Evolutionary conservation across 768 basidiomycete genomes (phyloP).

Genomic region (Leucocoprinus leucothites): DNA sequence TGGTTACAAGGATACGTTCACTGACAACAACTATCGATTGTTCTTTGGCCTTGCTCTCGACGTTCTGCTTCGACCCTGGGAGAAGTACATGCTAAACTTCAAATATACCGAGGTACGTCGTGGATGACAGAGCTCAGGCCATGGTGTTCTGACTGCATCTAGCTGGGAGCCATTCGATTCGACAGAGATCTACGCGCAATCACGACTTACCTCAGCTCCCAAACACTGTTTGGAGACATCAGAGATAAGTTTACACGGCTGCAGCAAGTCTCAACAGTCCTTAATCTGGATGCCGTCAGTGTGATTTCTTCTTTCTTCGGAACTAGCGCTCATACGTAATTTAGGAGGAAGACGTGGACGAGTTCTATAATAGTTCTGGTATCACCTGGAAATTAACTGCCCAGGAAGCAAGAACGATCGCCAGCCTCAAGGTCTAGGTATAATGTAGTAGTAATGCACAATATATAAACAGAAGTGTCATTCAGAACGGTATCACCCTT

Average conservation of each 20-base stretch:
- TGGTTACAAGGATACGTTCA: slow-evolving; percentile 86
- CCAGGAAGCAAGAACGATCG: slow-evolving; percentile 72
- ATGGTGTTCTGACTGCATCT: slow-evolving; percentile 4
- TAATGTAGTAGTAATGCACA: slow-evolving; percentile 3
- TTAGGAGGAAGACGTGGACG: slow-evolving; percentile 92
- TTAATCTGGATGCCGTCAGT: slow-evolving; percentile 82
- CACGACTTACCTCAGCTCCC: slow-evolving; percentile 78
- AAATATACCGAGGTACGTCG: slow-evolving; percentile 80
- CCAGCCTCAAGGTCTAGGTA: slow-evolving; percentile 49
- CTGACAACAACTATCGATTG: slow-evolving; percentile 81
- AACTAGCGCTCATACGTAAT: slow-evolving; percentile 6
- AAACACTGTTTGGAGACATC: slow-evolving; percentile 86
- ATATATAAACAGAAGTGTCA: slow-evolving; percentile 7
- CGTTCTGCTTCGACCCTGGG: slow-evolving; percentile 91
- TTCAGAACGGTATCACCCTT: slow-evolving; percentile 39
- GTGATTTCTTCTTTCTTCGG: background rate
- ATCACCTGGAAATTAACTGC: slow-evolving; percentile 83
- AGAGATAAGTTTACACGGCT: slow-evolving; percentile 89
- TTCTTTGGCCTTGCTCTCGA: slow-evolving; percentile 87
- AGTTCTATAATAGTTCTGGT: slow-evolving; percentile 92
- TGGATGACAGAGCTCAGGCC: background rate
- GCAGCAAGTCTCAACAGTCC: slow-evolving; percentile 88
- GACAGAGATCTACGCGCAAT: slow-evolving; percentile 89
- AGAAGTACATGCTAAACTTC: slow-evolving; percentile 77
- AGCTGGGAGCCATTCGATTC: slow-evolving; percentile 96